Conservation (phyloP, 208 protist species). For the Crithidia brevicula region DNA sequence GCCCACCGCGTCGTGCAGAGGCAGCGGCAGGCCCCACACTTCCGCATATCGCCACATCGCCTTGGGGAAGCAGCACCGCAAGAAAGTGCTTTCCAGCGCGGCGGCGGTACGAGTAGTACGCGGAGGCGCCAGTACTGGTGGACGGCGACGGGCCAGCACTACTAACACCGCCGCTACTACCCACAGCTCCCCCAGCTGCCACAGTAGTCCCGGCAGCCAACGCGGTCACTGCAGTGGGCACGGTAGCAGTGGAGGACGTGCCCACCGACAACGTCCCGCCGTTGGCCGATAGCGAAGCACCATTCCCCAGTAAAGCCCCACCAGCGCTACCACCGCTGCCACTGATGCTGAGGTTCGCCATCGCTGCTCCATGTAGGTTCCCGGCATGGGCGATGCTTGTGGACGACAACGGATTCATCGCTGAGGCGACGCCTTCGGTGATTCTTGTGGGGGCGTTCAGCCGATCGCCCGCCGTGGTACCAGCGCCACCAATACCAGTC, state of each 20-base stretch:
- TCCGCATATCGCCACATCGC: conserved; percentile 50
- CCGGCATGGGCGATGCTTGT: too few species aligned
- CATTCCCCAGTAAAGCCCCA: too few species aligned
- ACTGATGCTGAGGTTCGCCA: too few species aligned
- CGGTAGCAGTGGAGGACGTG: conserved; percentile 4
- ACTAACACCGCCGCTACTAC: not conserved
- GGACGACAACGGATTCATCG: too few species aligned
- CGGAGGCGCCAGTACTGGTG: conserved; percentile 1
- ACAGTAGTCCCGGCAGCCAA: not conserved
- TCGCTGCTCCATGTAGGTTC: too few species aligned
- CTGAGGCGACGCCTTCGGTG: too few species aligned
- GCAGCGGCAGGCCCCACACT: not conserved
- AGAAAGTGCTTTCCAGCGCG: conserved; percentile 32
- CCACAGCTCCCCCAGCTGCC: not conserved
- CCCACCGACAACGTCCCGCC: not conserved
- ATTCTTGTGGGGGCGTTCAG: too few species aligned
- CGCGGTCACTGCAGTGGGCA: too few species aligned
- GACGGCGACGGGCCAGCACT: conserved; percentile 1
- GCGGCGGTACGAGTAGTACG: conserved; percentile 18
- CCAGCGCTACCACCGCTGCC: not conserved
- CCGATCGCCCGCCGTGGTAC: too few species aligned
- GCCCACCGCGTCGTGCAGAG: not conserved
- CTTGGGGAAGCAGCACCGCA: conserved; percentile 60
- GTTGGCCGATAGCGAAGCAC: too few species aligned
- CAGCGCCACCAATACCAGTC: too few species aligned